Percentiles rank a stretch among this genome's conserved stretches.
phyloP scores from a whole-genome alignment of 352 stramenopile genomes.

The Phytophthora idaei region DNA sequence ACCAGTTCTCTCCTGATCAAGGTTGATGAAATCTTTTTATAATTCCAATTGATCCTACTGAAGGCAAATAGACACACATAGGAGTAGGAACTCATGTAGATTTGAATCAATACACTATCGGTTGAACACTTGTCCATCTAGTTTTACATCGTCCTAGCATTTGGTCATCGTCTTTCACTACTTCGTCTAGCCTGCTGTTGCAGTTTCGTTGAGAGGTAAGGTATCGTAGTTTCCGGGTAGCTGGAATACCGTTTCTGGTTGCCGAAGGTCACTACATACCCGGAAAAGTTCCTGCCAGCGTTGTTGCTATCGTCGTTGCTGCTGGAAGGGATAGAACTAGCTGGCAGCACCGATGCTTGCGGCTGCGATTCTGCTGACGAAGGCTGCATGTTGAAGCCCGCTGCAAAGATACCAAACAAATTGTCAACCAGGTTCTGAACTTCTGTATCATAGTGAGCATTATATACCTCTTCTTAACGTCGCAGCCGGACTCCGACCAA shows the following conservation, averaged over 20 bases:
- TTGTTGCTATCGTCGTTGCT: slow-evolving; percentile 6
- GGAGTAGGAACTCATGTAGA: not conserved
- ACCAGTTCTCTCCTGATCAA: slow-evolving; percentile 75
- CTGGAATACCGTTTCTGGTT: slow-evolving; percentile 55
- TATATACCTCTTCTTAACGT: slow-evolving; percentile 39
- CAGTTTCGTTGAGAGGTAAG: slow-evolving; percentile 43
- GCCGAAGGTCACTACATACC: slow-evolving; percentile 49
- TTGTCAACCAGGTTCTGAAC: not conserved
- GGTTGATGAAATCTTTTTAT: slow-evolving; percentile 74
- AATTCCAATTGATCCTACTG: slow-evolving; percentile 92
- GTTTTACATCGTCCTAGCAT: not conserved
- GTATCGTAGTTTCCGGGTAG: slow-evolving; percentile 44
- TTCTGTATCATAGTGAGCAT: not conserved
- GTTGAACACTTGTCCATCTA: not conserved
- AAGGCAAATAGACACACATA: slow-evolving; percentile 46
- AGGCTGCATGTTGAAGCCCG: slow-evolving; percentile 47
- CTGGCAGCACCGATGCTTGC: slow-evolving; percentile 10
- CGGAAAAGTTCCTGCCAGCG: slow-evolving; percentile 35
- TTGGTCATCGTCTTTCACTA: slow-evolving; percentile 8
- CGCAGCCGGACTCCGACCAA: slow-evolving; percentile 41
- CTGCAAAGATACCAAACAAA: not conserved
- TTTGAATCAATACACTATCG: slow-evolving; percentile 2
- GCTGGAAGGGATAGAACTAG: slow-evolving; percentile 13
- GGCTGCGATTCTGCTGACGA: slow-evolving; percentile 38
- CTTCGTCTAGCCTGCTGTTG: slow-evolving; percentile 30